Conservation (phyloP, 1,139 yeast genomes). For the Lizanozyma gosingica region DNA sequence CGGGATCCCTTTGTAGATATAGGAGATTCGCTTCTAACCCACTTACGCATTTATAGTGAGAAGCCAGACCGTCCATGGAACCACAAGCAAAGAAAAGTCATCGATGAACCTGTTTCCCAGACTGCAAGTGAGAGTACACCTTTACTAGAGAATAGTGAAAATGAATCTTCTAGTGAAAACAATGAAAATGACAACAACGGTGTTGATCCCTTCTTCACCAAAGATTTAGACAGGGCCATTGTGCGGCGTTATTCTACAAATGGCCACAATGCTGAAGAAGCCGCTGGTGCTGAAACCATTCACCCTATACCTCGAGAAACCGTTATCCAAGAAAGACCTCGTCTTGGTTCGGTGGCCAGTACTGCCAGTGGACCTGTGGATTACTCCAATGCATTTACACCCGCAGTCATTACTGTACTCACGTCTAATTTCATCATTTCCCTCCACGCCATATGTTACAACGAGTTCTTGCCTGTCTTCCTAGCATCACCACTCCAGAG, state of each 20-base stretch:
- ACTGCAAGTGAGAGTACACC: neutral
- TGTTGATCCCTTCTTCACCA: neutral
- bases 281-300: conserved; percentile 1
- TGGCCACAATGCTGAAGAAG: conserved; percentile 7
- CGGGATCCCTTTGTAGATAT: conserved; percentile 44
- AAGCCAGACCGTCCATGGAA: conserved; percentile 20
- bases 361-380: neutral
- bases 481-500: conserved; percentile 11
- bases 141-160: neutral
- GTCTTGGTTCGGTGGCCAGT: neutral
- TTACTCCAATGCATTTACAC: conserved; percentile 13
- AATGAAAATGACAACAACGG: neutral
- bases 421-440: conserved; percentile 12
- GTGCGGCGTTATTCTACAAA: conserved; percentile 35
- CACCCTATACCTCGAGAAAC: conserved; percentile 1
- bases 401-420: conserved; percentile 14
- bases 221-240: conserved; percentile 13
- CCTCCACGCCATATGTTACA: conserved; percentile 13
- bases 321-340: conserved; percentile 1
- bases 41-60: conserved; percentile 13
- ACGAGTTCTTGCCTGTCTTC: conserved; percentile 17
- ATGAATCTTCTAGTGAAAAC: neutral
- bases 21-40: conserved; percentile 35
- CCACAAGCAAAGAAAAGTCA: conserved; percentile 24
- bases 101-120: too few relatives aligned